Evolutionary conservation across 2,329 filamentous ascomycete species (phyloP).

Genomic region (Amesomyces nigricolor): DNA sequence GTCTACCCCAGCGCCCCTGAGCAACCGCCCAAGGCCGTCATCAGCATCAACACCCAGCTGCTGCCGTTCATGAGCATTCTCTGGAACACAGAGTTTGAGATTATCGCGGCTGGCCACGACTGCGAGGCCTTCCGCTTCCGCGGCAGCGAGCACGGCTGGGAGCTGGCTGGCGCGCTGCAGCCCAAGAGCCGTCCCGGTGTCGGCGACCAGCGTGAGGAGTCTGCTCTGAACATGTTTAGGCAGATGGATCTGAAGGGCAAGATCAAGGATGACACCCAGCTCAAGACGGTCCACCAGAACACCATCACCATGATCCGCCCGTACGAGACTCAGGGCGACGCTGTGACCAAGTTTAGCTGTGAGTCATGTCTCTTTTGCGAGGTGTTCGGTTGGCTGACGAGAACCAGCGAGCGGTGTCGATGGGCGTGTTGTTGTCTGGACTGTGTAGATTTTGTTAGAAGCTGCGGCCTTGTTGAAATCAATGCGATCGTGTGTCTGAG

Average conservation of each 20-base stretch:
- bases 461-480: neutral
- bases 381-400: slow-evolving; percentile 28
- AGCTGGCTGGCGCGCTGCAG: slow-evolving; percentile 75
- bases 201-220: slow-evolving; percentile 71
- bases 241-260: slow-evolving; percentile 99
- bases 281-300: slow-evolving; percentile 96
- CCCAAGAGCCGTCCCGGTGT: slow-evolving; percentile 58
- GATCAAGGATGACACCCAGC: slow-evolving; percentile 81
- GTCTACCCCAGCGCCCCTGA: slow-evolving; percentile 92
- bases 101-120: slow-evolving; percentile 89
- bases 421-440: slow-evolving; percentile 76
- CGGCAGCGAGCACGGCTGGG: slow-evolving; percentile 75
- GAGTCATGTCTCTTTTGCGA: slow-evolving; percentile 40
- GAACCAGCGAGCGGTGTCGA: slow-evolving; percentile 71
- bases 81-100: slow-evolving; percentile 88
- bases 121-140: slow-evolving; percentile 86
- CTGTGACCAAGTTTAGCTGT: slow-evolving; percentile 80
- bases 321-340: slow-evolving; percentile 61
- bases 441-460: slow-evolving; percentile 41
- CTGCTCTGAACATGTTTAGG: slow-evolving; percentile 93
- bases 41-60: slow-evolving; percentile 83
- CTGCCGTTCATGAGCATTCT: slow-evolving; percentile 89
- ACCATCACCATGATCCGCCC: slow-evolving; percentile 80
- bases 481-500: slow-evolving; percentile 10
- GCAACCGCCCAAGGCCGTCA: slow-evolving; percentile 81